These are phyloP conservation scores for Boletellus emodensis DNA, from an alignment of 768 basidiomycete genomes.

Conservation along the genomic window DNA sequence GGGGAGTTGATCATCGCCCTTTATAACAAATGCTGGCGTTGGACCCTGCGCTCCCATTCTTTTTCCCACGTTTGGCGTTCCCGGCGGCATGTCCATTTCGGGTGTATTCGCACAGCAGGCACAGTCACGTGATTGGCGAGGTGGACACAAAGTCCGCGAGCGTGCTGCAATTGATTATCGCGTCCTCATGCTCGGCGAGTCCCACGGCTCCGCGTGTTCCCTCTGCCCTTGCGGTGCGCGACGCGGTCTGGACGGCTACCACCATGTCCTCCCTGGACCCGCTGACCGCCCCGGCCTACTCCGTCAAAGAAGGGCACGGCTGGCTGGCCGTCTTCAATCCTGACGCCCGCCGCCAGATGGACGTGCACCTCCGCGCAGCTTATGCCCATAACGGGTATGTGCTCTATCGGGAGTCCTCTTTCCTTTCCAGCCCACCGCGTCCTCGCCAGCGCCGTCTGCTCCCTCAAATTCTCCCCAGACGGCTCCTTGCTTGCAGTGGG, in stretches of 20 bases:
- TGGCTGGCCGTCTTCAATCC: slow-evolving; percentile 56
- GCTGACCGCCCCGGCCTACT: slow-evolving; percentile 25
- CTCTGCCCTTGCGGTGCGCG: not conserved
- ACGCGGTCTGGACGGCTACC: not conserved
- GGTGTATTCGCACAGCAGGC: slow-evolving; percentile 22
- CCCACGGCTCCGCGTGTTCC: not conserved
- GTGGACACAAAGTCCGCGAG: slow-evolving; percentile 21
- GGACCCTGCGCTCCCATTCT: slow-evolving; percentile 32
- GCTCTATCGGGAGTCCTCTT: not conserved
- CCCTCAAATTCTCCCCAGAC: slow-evolving; percentile 31
- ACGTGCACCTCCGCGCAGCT: slow-evolving; percentile 60
- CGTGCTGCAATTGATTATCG: not conserved
- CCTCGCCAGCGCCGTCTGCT: slow-evolving; percentile 28
- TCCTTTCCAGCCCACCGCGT: slow-evolving; percentile 9
- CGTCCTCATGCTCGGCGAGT: no score
- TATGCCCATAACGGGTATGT: slow-evolving; percentile 79
- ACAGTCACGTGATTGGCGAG: slow-evolving; percentile 29
- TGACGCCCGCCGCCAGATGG: slow-evolving; percentile 44
- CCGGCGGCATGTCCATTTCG: slow-evolving; percentile 32
- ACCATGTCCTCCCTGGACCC: slow-evolving; percentile 29
- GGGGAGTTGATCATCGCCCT: slow-evolving; percentile 39
- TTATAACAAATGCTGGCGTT: slow-evolving; percentile 34
- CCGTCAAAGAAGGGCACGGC: slow-evolving; percentile 45
- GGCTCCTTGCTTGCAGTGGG: slow-evolving; percentile 32
- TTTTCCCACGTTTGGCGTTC: slow-evolving; percentile 34